Conservation (phyloP, 352 stramenopile genomes). For the Globisporangium ultimum region DNA sequence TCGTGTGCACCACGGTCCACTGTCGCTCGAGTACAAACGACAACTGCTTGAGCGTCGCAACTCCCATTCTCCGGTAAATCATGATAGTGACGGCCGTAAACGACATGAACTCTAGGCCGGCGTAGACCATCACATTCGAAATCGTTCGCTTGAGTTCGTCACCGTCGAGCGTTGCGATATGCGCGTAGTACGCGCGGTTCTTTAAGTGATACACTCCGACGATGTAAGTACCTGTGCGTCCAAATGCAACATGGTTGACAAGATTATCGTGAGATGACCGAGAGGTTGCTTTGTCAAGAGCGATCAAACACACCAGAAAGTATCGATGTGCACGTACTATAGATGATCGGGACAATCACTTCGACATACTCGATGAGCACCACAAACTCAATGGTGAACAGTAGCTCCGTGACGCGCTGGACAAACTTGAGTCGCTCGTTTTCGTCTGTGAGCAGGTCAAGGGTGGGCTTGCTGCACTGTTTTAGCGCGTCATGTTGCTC, state of each 20-base stretch:
- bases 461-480: not conserved
- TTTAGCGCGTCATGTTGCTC: too few species aligned
- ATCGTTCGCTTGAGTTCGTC: conserved; percentile 1
- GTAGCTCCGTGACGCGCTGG: conserved; percentile 2
- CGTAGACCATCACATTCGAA: conserved; percentile 19
- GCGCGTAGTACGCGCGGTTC: conserved; percentile 10
- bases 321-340: conserved; percentile 4
- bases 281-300: not conserved
- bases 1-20: conserved; percentile 11
- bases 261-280: not conserved
- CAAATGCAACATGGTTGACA: too few species aligned
- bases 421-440: not conserved
- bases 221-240: conserved; percentile 11
- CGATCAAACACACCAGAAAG: not conserved
- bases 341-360: conserved; percentile 14
- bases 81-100: conserved; percentile 12
- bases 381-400: conserved; percentile 13
- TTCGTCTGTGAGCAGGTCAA: not conserved
- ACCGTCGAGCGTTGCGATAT: conserved; percentile 1
- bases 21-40: conserved; percentile 25
- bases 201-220: not conserved
- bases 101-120: conserved; percentile 17
- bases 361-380: conserved; percentile 17
- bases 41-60: conserved; percentile 18
- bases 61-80: conserved; percentile 12